Percentiles rank a stretch among this genome's conserved stretches.
Evolutionary conservation across 2,329 filamentous ascomycete species (phyloP).

Genomic region (Eutypella sp.): DNA sequence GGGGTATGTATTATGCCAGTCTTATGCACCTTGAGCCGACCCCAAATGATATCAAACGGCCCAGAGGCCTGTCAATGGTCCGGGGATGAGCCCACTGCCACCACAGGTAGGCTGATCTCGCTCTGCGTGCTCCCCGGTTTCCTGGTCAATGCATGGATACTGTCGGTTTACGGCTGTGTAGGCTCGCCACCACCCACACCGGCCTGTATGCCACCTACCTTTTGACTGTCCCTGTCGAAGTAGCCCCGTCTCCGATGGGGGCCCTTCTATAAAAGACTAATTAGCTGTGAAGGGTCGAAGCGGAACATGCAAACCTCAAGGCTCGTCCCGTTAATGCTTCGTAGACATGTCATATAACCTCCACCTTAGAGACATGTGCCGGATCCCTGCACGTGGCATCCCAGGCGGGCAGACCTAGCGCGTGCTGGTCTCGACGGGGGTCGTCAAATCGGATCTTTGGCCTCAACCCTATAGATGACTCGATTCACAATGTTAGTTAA

Average conservation of each 20-base stretch:
- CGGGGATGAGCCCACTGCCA: not conserved
- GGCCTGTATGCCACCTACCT: not conserved
- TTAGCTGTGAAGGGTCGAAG: slow-evolving; percentile 7
- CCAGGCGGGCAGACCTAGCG: slow-evolving; percentile 7
- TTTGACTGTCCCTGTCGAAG: not conserved
- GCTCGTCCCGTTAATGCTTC: slow-evolving; percentile 7
- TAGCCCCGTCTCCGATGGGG: too few relatives aligned
- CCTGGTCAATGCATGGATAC: not conserved
- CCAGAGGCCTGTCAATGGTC: not conserved
- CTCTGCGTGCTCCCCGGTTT: not conserved
- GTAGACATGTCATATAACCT: slow-evolving; percentile 11
- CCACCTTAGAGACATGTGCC: slow-evolving; percentile 16
- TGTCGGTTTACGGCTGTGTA: not conserved
- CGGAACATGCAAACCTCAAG: slow-evolving; percentile 16
- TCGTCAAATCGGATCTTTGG: slow-evolving; percentile 14
- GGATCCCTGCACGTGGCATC: slow-evolving; percentile 14
- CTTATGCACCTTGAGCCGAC: not conserved
- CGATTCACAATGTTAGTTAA: slow-evolving; percentile 6
- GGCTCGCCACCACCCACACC: not conserved
- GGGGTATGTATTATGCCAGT: not conserved
- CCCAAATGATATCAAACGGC: not conserved
- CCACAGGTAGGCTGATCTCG: not conserved
- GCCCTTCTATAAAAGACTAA: not conserved
- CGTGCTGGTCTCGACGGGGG: slow-evolving; percentile 4
- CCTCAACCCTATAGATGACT: slow-evolving; percentile 6